Evolutionary conservation across 495 filamentous ascomycete species (phyloP).

Genomic region (Parachaetomium inaequale): DNA sequence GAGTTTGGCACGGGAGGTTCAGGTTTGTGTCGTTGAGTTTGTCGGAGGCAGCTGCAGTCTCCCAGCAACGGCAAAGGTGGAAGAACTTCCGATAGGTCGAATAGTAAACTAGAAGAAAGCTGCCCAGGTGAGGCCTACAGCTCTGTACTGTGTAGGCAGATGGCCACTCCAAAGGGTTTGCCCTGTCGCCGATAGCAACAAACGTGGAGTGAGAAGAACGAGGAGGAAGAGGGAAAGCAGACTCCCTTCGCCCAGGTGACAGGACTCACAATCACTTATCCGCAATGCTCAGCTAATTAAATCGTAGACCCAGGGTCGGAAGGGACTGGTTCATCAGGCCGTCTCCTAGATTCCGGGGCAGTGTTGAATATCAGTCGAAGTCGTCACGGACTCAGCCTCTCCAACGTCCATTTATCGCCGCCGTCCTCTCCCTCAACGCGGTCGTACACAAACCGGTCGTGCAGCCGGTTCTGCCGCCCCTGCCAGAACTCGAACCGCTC

Average conservation of each 20-base stretch:
- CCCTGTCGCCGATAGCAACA: not conserved
- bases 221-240: not conserved
- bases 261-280: not conserved
- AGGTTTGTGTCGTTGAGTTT: not conserved
- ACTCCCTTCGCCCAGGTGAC: too few relatives aligned
- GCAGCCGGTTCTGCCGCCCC: conserved; percentile 78
- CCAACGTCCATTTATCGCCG: conserved; percentile 52
- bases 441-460: conserved; percentile 89
- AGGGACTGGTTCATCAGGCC: not conserved
- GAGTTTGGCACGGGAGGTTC: too few relatives aligned
- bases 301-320: too few relatives aligned
- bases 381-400: conserved; percentile 58
- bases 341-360: not conserved
- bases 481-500: conserved; percentile 94
- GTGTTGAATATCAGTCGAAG: not conserved
- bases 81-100: not conserved
- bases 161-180: not conserved
- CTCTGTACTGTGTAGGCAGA: not conserved
- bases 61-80: not conserved
- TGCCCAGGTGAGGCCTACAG: not conserved
- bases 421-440: conserved; percentile 39
- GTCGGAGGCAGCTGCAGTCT: not conserved
- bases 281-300: not conserved
- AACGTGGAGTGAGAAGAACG: not conserved
- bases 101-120: not conserved